phyloP scores from a whole-genome alignment of 331 rosid genomes.

The Telfairia occidentalis region DNA sequence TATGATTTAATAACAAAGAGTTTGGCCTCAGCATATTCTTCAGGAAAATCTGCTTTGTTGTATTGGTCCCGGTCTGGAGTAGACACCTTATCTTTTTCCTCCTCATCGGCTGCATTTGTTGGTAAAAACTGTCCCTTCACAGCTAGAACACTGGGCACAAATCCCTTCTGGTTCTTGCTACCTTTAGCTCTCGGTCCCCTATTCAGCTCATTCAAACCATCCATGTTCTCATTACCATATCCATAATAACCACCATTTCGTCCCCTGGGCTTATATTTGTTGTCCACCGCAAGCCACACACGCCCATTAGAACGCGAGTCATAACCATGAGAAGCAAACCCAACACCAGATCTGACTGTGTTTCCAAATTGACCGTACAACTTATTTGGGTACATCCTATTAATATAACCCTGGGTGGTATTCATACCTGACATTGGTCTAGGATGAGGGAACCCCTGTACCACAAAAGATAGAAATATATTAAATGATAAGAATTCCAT shows the following conservation, averaged over 20 bases:
- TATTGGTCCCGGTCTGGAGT: slow-evolving; percentile 58
- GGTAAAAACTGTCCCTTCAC: slow-evolving; percentile 54
- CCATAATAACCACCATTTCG: slow-evolving; percentile 52
- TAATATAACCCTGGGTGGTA: slow-evolving; percentile 43
- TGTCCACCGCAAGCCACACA: slow-evolving; percentile 63
- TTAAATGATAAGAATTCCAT: background rate
- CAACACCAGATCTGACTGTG: slow-evolving; percentile 57
- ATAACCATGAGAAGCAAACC: slow-evolving; percentile 62
- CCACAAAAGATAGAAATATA: background rate
- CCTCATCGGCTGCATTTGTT: slow-evolving; percentile 22
- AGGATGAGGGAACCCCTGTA: slow-evolving; percentile 69
- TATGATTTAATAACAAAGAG: slow-evolving; percentile 74
- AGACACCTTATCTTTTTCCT: slow-evolving; percentile 41
- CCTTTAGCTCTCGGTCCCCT: slow-evolving; percentile 83
- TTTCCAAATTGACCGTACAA: slow-evolving; percentile 65
- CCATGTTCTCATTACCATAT: slow-evolving; percentile 67
- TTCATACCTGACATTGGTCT: slow-evolving; percentile 66
- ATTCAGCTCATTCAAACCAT: slow-evolving; percentile 76
- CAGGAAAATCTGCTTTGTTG: slow-evolving; percentile 47
- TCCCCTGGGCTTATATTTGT: slow-evolving; percentile 64
- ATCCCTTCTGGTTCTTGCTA: slow-evolving; percentile 53
- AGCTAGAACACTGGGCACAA: slow-evolving; percentile 30
- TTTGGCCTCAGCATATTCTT: slow-evolving; percentile 52
- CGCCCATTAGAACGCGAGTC: slow-evolving; percentile 58
- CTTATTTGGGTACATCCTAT: slow-evolving; percentile 60